Conservation (phyloP, 2,329 filamentous ascomycete species). For the Ceratocystis colombiana region DNA sequence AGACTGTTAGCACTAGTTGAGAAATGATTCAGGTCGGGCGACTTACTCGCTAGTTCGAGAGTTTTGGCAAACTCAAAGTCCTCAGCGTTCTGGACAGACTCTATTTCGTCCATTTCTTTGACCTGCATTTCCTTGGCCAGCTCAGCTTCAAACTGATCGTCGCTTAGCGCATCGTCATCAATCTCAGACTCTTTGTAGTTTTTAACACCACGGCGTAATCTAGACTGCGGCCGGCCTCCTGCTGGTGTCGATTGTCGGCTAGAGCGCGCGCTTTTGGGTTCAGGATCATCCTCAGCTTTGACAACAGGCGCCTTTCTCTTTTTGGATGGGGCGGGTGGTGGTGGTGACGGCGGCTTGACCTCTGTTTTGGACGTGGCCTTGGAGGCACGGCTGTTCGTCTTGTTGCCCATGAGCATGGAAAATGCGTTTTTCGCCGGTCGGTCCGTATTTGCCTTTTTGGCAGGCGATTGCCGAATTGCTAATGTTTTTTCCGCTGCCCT, state of each 20-base stretch:
- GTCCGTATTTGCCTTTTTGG: constrained; percentile 23
- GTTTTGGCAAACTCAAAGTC: constrained; percentile 44
- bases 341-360: background rate
- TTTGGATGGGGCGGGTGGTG: constrained; percentile 9
- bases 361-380: constrained; percentile 6
- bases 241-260: constrained; percentile 66
- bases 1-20: constrained; percentile 29
- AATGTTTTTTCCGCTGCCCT: constrained; percentile 2
- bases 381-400: background rate
- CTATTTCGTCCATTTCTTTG: constrained; percentile 47
- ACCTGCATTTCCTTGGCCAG: constrained; percentile 53
- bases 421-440: constrained; percentile 39
- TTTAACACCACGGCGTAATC: constrained; percentile 28
- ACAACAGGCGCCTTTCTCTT: constrained; percentile 31
- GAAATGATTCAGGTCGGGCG: background rate
- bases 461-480: constrained; percentile 13
- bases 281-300: constrained; percentile 31
- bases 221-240: constrained; percentile 42
- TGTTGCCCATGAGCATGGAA: constrained; percentile 42
- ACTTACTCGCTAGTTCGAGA: constrained; percentile 64
- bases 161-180: constrained; percentile 57
- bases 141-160: constrained; percentile 73
- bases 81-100: constrained; percentile 30
- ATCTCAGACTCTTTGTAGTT: constrained; percentile 42
- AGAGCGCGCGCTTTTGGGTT: constrained; percentile 61